A percentile compares a stretch with the other conserved stretches of the same genome.
These are phyloP conservation scores for Chenopodium berlandieri DNA, from an alignment of 148 eudicot species.

Conservation along the genomic window DNA sequence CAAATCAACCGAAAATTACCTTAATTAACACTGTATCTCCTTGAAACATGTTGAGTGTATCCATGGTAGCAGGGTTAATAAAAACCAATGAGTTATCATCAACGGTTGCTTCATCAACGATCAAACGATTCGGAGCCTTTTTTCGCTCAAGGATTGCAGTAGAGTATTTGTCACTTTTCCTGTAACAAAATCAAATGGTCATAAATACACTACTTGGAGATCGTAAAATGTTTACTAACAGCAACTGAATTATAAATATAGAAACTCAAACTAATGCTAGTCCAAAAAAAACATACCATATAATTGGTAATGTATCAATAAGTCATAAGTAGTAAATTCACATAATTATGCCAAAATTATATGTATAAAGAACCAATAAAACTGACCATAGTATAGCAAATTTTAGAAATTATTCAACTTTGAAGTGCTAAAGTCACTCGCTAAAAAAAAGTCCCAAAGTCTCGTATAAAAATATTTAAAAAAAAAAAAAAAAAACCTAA, in stretches of 20 bases:
- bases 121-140: constrained; percentile 64
- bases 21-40: constrained; percentile 72
- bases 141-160: constrained; percentile 74
- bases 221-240: too few relatives aligned
- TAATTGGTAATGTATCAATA: too few relatives aligned
- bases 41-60: constrained; percentile 58
- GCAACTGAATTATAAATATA: too few relatives aligned
- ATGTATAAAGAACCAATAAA: too few relatives aligned
- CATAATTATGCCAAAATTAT: too few relatives aligned
- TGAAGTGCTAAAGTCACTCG: neutral
- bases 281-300: too few relatives aligned
- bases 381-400: neutral
- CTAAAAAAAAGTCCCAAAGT: too few relatives aligned
- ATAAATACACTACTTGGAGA: neutral
- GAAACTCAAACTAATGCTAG: too few relatives aligned
- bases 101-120: constrained; percentile 64
- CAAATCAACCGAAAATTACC: constrained; percentile 30
- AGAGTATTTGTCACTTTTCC: constrained; percentile 52
- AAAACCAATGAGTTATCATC: constrained; percentile 74
- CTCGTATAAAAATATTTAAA: too few relatives aligned
- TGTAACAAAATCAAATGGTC: neutral
- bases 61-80: constrained; percentile 61
- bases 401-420: neutral
- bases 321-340: too few relatives aligned
- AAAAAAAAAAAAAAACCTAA: too few relatives aligned